These are phyloP conservation scores for Phytophthora nicotianae DNA, from an alignment of 352 stramenopile genomes.

Conservation along the genomic window DNA sequence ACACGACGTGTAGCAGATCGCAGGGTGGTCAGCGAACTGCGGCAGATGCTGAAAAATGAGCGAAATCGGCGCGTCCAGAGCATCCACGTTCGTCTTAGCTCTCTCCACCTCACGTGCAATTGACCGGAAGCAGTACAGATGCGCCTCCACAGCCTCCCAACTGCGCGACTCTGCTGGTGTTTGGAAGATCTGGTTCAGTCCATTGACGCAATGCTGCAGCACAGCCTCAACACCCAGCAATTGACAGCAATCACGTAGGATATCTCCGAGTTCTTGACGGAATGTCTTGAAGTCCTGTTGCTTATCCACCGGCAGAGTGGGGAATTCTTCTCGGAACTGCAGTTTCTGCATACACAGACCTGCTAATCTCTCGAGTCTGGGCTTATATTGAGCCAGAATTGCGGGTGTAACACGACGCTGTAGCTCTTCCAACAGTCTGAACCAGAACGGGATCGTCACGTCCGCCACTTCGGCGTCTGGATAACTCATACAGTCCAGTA, in stretches of 20 bases:
- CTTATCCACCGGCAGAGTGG: constrained; percentile 64
- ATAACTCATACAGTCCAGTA: constrained; percentile 90
- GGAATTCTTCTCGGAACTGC: constrained; percentile 78
- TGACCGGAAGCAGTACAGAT: constrained; percentile 85
- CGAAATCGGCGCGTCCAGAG: constrained; percentile 53
- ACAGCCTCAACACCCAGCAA: constrained; percentile 73
- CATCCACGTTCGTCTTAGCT: constrained; percentile 23
- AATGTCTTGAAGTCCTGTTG: constrained; percentile 86
- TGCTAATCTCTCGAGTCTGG: constrained; percentile 61
- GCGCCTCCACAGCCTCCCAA: constrained; percentile 83
- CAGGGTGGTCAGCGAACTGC: constrained; percentile 74
- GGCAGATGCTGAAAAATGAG: constrained; percentile 81
- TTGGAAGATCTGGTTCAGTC: constrained; percentile 73
- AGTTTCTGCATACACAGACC: constrained; percentile 84
- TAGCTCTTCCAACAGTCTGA: constrained; percentile 63
- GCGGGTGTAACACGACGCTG: constrained; percentile 21
- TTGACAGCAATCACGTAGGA: constrained; percentile 81
- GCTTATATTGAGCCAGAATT: constrained; percentile 50
- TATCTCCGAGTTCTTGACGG: constrained; percentile 78
- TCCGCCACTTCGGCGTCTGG: constrained; percentile 80
- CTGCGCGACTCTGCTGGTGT: constrained; percentile 42
- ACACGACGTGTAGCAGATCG: constrained; percentile 87
- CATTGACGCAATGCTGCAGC: constrained; percentile 79
- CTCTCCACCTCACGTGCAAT: constrained; percentile 84
- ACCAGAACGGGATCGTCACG: constrained; percentile 89